A percentile compares a stretch with the other conserved stretches of the same genome.
These are phyloP conservation scores for Calcarisporium arbuscula DNA, from an alignment of 2,329 filamentous ascomycete genomes.

Conservation along the genomic window DNA sequence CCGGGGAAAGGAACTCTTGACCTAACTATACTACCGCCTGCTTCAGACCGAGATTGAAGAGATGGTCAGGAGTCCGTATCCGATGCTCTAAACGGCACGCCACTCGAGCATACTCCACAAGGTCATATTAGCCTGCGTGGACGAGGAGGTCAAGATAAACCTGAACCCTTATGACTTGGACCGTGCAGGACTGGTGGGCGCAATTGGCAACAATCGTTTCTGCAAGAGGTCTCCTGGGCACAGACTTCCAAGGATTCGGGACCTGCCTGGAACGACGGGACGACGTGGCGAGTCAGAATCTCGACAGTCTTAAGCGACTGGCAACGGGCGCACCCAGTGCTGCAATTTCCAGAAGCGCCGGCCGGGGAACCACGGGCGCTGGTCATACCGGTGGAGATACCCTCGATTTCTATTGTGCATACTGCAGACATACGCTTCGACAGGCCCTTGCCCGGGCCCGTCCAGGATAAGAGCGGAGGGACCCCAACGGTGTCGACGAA, in stretches of 20 bases:
- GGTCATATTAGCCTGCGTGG: slow-evolving; percentile 37
- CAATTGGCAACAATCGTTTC: slow-evolving; percentile 42
- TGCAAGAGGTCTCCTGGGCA: slow-evolving; percentile 43
- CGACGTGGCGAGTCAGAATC: slow-evolving; percentile 19
- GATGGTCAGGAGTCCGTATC: slow-evolving; percentile 38
- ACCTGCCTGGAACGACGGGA: slow-evolving; percentile 27
- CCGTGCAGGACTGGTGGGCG: slow-evolving; percentile 45
- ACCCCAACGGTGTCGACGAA: slow-evolving; percentile 50
- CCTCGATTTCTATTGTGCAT: slow-evolving; percentile 74
- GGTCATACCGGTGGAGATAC: slow-evolving; percentile 84
- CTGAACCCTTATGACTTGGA: slow-evolving; percentile 49
- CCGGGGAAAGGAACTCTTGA: no score
- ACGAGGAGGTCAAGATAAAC: slow-evolving; percentile 35
- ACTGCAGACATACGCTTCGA: slow-evolving; percentile 63
- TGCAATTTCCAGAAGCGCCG: no score
- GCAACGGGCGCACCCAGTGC: slow-evolving; percentile 24
- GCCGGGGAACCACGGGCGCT: slow-evolving; percentile 53
- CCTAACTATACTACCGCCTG: slow-evolving; percentile 69
- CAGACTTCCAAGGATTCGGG: slow-evolving; percentile 45
- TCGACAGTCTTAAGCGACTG: slow-evolving; percentile 24
- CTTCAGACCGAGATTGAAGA: slow-evolving; percentile 66
- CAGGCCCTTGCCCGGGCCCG: slow-evolving; percentile 23
- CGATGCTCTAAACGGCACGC: slow-evolving; percentile 30
- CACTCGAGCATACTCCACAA: slow-evolving; percentile 41
- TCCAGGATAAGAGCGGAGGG: slow-evolving; percentile 23